Base-by-base conservation (phyloP, 495 filamentous ascomycete genomes). In the Penicillium bialowiezense region DNA sequence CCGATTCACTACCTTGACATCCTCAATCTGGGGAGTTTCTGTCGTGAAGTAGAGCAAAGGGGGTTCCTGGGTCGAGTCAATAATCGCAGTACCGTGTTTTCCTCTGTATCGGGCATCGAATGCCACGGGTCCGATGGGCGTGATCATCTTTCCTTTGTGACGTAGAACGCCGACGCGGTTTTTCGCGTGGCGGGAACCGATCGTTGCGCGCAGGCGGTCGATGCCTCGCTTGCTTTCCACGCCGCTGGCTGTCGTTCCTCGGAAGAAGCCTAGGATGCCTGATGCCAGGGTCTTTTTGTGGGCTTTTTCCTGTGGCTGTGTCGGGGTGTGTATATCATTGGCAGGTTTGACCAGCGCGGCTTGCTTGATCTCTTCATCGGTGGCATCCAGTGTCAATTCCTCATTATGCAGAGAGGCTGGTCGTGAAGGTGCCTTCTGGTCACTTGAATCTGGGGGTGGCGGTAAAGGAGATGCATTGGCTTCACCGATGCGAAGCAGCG, bases 401-500 rank as follows among this genome's bases (percentile, higher is more conserved):
- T 72, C 64, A 14, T 70, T 33, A 36, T 61, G 60, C 6, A 75
- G 52, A 1, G 63, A 63, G 20, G 58, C 57, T 28, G 60, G 59
- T 33, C 63, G 57, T 2, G 57, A 58, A 8, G 84, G 77, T 0
- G 84, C 82, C 6, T 80, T 72, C 13, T n/a, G n/a, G n/a, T 74
- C 61, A 10, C 57, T 55, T n/a, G 77, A 72, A 3, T 67, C 69
- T 5, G 90, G 88, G 3, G 89, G 87, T 5, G 90, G 87, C 1
- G 90, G 89, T 1, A 95, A 69, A 0, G 90, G 90, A 2, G 86
- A 82, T 51, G 85, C 82, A 69, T 90, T 91, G 9, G 79, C 82
- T 67, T 95, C 90, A 38, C 89, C 87, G 34, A 92, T 81, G 17
- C 90, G 87, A 10, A 96, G 83, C 9, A 95, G 78, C 1, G 90